Percentiles rank a stretch among this genome's conserved stretches.
Conservation (phyloP, 148 eudicot genomes). For the Limonium bicolor region DNA sequence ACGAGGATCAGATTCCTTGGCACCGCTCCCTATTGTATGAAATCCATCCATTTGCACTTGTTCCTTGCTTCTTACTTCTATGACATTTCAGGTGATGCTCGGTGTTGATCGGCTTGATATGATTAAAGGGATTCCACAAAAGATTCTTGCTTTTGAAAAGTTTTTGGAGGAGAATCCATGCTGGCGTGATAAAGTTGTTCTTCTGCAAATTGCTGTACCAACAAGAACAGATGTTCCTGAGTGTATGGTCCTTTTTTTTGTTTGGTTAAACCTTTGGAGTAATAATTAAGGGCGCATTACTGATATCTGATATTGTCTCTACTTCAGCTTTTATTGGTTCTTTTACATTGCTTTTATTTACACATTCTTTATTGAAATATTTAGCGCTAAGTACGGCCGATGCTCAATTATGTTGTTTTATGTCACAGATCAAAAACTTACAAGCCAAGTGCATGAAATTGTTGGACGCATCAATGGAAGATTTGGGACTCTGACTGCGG, state of each 20-base stretch:
- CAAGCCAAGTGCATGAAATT: slow-evolving; percentile 93
- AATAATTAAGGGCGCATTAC: too few relatives aligned
- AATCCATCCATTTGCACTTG: background rate
- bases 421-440: slow-evolving; percentile 81
- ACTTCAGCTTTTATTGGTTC: too few relatives aligned
- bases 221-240: slow-evolving; percentile 99
- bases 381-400: too few relatives aligned
- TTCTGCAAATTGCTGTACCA: slow-evolving; percentile 96
- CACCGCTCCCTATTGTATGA: too few relatives aligned
- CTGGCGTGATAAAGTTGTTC: slow-evolving; percentile 88
- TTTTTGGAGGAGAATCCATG: slow-evolving; percentile 74
- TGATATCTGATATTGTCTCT: too few relatives aligned
- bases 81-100: slow-evolving; percentile 56
- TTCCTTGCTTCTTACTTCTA: background rate
- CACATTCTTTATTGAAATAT: too few relatives aligned
- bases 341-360: too few relatives aligned
- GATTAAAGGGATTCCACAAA: slow-evolving; percentile 98
- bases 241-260: slow-evolving; percentile 44
- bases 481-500: slow-evolving; percentile 74
- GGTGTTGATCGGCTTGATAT: slow-evolving; percentile 99
- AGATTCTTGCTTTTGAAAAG: slow-evolving; percentile 90
- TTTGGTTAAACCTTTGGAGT: too few relatives aligned
- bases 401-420: too few relatives aligned
- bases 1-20: too few relatives aligned
- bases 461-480: slow-evolving; percentile 93